These are phyloP conservation scores for Claviceps citrina DNA, from an alignment of 2,329 filamentous ascomycete species.

Conservation along the genomic window DNA sequence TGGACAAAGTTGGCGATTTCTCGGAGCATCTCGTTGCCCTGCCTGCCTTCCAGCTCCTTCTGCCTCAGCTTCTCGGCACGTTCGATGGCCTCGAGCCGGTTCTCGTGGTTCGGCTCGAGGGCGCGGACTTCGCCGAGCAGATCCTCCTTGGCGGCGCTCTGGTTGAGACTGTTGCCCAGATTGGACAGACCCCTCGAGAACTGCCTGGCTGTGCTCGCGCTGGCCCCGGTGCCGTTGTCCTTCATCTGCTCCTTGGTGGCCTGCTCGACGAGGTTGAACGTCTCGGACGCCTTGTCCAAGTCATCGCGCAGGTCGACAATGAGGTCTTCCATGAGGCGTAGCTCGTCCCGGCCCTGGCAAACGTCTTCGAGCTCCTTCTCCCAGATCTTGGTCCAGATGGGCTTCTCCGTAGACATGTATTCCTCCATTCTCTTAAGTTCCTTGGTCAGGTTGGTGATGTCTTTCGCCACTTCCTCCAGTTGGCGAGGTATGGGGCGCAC, in stretches of 20 bases:
- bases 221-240: conserved; percentile 40
- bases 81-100: conserved; percentile 86
- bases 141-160: conserved; percentile 71
- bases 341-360: conserved; percentile 84
- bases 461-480: conserved; percentile 76
- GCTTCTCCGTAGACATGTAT: conserved; percentile 80
- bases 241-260: conserved; percentile 97
- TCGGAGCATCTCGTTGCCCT: conserved; percentile 62
- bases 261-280: conserved; percentile 88
- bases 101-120: conserved; percentile 85
- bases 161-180: conserved; percentile 47
- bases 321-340: conserved; percentile 92
- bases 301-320: conserved; percentile 86
- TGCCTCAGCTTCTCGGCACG: conserved; percentile 85
- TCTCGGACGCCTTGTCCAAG: conserved; percentile 83
- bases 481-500: conserved; percentile 83
- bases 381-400: conserved; percentile 98
- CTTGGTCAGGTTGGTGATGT: conserved; percentile 64
- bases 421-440: conserved; percentile 92
- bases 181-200: conserved; percentile 40
- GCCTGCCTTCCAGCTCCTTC: conserved; percentile 68
- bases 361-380: conserved; percentile 93
- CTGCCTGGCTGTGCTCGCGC: conserved; percentile 36
- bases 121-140: conserved; percentile 87
- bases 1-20: conserved; percentile 76